phyloP scores from a whole-genome alignment of 805 yeast species.

The Wickerhamomyces mucosus region DNA sequence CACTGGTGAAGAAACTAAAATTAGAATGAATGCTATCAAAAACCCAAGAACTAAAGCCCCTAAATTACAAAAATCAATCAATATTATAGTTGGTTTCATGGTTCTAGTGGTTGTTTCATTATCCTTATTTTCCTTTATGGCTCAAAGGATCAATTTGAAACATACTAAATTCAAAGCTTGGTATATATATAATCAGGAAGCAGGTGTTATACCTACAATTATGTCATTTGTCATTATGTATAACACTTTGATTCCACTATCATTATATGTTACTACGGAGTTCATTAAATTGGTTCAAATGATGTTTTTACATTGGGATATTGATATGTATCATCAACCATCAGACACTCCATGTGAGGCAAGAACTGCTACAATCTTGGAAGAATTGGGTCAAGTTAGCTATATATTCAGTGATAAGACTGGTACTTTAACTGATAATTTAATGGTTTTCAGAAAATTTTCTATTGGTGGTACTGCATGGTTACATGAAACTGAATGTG shows the following conservation, averaged over 20 bases:
- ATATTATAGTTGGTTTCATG: slow-evolving; percentile 79
- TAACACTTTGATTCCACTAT: slow-evolving; percentile 90
- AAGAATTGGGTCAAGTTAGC: slow-evolving; percentile 94
- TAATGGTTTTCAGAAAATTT: slow-evolving; percentile 86
- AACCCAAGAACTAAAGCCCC: slow-evolving; percentile 93
- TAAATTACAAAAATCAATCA: slow-evolving; percentile 74
- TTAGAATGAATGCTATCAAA: slow-evolving; percentile 87
- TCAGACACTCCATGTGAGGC: slow-evolving; percentile 91
- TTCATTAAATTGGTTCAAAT: slow-evolving; percentile 86
- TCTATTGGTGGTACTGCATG: slow-evolving; percentile 85
- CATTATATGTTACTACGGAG: slow-evolving; percentile 94
- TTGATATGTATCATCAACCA: slow-evolving; percentile 85
- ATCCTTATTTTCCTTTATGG: slow-evolving; percentile 77
- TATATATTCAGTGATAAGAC: slow-evolving; percentile 94
- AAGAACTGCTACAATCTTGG: slow-evolving; percentile 89
- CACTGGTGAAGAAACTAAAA: slow-evolving; percentile 93
- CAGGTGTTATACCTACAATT: slow-evolving; percentile 77
- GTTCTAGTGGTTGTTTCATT: slow-evolving; percentile 68
- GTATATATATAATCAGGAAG: slow-evolving; percentile 69
- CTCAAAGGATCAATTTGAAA: slow-evolving; percentile 46
- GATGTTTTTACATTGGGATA: slow-evolving; percentile 73
- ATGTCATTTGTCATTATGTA: slow-evolving; percentile 98
- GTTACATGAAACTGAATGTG: slow-evolving; percentile 61
- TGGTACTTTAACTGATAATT: slow-evolving; percentile 91
- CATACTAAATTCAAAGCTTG: slow-evolving; percentile 40